A percentile compares a stretch with the other conserved stretches of the same genome.
Conservation (phyloP, 441 rosid genomes). For the Raphanus hybrid region DNA sequence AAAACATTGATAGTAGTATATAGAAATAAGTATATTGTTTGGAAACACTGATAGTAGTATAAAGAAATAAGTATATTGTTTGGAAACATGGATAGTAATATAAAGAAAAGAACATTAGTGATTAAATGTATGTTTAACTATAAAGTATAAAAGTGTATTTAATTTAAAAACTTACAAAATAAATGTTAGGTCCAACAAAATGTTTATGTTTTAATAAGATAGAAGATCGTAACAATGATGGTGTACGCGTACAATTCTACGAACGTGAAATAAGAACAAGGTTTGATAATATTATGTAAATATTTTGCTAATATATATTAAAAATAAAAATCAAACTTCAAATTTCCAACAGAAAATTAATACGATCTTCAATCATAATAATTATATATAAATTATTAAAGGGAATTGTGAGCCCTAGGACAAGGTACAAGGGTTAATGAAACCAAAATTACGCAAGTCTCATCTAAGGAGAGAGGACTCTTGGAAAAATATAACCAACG, state of each 20-base stretch:
- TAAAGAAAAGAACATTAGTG: too few species aligned
- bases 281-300: too few species aligned
- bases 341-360: neutral
- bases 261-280: neutral
- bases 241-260: neutral
- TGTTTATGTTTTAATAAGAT: too few species aligned
- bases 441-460: slow-evolving; percentile 31
- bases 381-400: neutral
- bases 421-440: neutral
- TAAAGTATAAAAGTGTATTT: too few species aligned
- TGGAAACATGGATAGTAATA: too few species aligned
- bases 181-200: too few species aligned
- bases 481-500: neutral
- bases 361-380: neutral
- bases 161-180: too few species aligned
- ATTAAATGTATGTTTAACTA: too few species aligned
- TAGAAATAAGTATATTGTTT: too few species aligned
- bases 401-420: neutral
- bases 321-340: neutral
- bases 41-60: too few species aligned
- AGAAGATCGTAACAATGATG: neutral
- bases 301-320: neutral
- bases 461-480: slow-evolving; percentile 12
- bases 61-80: too few species aligned
- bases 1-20: too few species aligned